Conservation (phyloP, 192 early-diverging fungal species). For the Piromyces sp. region DNA sequence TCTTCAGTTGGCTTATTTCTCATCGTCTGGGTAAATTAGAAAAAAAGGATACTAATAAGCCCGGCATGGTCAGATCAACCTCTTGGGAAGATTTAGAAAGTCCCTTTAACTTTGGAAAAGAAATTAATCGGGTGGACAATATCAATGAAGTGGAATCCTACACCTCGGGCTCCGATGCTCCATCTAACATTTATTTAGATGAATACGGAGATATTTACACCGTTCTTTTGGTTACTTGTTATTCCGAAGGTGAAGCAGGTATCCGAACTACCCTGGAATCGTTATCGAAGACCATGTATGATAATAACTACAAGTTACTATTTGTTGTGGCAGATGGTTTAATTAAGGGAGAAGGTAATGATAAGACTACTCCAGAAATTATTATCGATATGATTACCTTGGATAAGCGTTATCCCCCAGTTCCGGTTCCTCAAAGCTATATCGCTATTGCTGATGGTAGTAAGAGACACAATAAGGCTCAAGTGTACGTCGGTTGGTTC, state of each 20-base stretch:
- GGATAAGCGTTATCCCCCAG: neutral
- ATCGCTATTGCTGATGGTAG: neutral
- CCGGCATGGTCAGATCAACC: neutral
- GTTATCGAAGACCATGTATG: neutral
- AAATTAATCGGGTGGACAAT: neutral
- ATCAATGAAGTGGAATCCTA: neutral
- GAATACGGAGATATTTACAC: neutral
- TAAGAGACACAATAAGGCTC: neutral
- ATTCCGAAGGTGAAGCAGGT: neutral
- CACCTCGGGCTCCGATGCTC: neutral
- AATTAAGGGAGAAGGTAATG: constrained; percentile 1
- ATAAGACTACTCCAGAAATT: neutral
- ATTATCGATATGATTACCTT: constrained; percentile 3
- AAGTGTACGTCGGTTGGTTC: constrained; percentile 2
- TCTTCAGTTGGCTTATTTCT: constrained; percentile 67
- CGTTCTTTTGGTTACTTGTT: neutral
- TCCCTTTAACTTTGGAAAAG: neutral
- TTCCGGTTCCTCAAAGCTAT: neutral
- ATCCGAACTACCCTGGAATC: neutral
- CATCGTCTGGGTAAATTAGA: constrained; percentile 50
- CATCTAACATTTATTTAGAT: neutral
- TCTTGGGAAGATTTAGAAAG: neutral
- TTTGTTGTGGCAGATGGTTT: constrained; percentile 3
- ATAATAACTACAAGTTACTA: neutral
- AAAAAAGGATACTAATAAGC: neutral